Base-by-base conservation (phyloP, 345 rosid species). In the Euphorbia tirucalli region DNA sequence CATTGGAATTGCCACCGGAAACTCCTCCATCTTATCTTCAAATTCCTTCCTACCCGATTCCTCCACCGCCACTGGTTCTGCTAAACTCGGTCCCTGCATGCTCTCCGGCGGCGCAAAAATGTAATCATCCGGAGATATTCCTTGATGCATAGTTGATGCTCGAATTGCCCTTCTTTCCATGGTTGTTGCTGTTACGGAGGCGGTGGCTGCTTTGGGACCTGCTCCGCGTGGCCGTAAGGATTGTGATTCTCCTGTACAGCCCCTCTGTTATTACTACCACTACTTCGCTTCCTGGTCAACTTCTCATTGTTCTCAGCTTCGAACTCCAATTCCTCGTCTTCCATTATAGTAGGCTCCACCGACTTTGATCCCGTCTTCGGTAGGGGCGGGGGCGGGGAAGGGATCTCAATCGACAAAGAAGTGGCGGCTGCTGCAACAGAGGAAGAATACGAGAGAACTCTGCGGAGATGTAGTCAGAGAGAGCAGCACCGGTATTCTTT, bases 401-500 rank as follows among this genome's bases (percentile, higher is more conserved):
- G 62, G 2, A 50, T 21, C 8, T 9, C 44, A 11, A 48, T 63
- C 39, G 65, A 15, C 30, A 52, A 52, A 25, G 55, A 18, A 18
- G 68, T 49, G 0, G 71, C 49, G 13, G 78, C 61, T 2, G 75
- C 11, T 10, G 81, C 11, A 6, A 25, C 11, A 4, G 30, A 9
- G 16, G 66, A 18, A 74, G 55, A 43, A 56, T 15, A 15, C 59
- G 74, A 30, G 86, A 85, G 59, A 84, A 78, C 80, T 92, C 98
- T 30, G 87, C 90, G 18, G 85, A 88, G 22, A 91, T 83, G 75
- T 84, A 92, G 61, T 90, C 97, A 73, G 88, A 87, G 74, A 95
- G 93, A 71, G 99, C 97, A 60, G 97, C 97, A 68, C 99, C 99
- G 71, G 97, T 87, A 85, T 90, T 89, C 78, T 89, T 92, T n/a